Evolutionary conservation across 2,329 filamentous ascomycete genomes (phyloP), one percentile per base, ranked within the genome.

Genomic region (Fusarium burgessii): DNA sequence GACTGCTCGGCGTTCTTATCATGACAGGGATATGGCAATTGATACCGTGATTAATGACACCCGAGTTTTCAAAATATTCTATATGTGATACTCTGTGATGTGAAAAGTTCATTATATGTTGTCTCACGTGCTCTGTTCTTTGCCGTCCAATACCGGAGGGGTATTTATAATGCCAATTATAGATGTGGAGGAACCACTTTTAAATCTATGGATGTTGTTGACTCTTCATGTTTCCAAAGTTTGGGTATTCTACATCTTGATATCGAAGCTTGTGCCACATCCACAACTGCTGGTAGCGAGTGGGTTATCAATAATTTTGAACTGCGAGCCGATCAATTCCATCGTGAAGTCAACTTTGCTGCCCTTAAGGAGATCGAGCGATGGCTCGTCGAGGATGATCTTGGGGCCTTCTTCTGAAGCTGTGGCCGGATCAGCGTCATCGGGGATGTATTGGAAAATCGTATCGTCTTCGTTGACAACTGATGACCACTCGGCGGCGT

Each of bases 331-430:
- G 78, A 98, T 98, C 82, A 99, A 84, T 84, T 98, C 96, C 88
- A 93, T 96, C 0, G 95, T 98, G 78, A 95, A 99, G 79, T 99
- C 96, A 40, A 99, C 91, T 79, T 95, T 98, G 83, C 95, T 98
- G 13, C 95, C 96, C 78, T 94, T 95, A 62, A 99, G 82, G 57
- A 99, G 82, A 72, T 97, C 94, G 64, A 99, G 82, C 55, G 94
- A 97, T 5, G 94, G 89, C 73, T 91, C 89, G 78, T 99, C 96
- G 78, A 99, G 90, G 25, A 98, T 91, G 13, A 99, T 90, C 80
- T 93, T 96, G n/a, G 96, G 85, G 4, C 78, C 79, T 0, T 78
- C 76, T 23, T 82, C 72, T 14, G 79, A 77, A 14, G 73, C 56
- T 3, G 68, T 62, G 7, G 69, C 65, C 1, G 75, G 38, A 32